Base-by-base conservation (phyloP, 1,139 yeast genomes). In the Meyerozyma sp. region DNA sequence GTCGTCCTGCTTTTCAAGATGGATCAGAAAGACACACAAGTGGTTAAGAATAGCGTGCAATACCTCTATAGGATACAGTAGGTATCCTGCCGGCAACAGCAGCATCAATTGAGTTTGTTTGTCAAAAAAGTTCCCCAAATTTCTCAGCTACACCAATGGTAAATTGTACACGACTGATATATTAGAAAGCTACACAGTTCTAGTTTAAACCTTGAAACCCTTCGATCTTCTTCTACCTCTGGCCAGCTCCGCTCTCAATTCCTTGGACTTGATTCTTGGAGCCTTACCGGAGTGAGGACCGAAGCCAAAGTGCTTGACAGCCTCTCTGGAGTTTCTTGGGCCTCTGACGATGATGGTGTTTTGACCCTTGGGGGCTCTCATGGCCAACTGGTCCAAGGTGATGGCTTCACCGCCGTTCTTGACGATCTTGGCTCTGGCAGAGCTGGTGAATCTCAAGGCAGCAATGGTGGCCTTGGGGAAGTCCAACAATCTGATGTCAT, bases 231-330 rank as follows among this genome's bases (percentile, higher is more conserved):
- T 85, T 77, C 88, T 94, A 84, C 98, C 98, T 88, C 98, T 93
- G 67, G 97, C 98, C 78, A 94, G 89, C 84, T 94, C 98, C 83
- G 93, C 93, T 82, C 93, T 94, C 84, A 98, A 93, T 74, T 98
- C 98, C 77, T 82, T 90, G 58, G 98, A 91, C 70, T 78, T 68
- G 75, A 93, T 85, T 82, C 95, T 90, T 79, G 99, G 99, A 68
- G 98, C 98, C 88, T 93, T 94, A 79, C 83, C 79, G 84, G 88
- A 87, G 95, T 94, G 98, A 68, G 98, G 99, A 79, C 98, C 98
- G 77, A 93, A 73, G 76, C 98, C 98, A 71, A 94, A 94, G 87
- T 93, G 98, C 83, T 98, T 89, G 66, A 89, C 98, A 65, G 98
- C 96, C 82, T 93, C 98, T 83, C 99, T 89, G 75, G 95, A 70